Evolutionary conservation across 2,329 filamentous ascomycete species (phyloP).

Genomic region (Thermoascus crustaceus): DNA sequence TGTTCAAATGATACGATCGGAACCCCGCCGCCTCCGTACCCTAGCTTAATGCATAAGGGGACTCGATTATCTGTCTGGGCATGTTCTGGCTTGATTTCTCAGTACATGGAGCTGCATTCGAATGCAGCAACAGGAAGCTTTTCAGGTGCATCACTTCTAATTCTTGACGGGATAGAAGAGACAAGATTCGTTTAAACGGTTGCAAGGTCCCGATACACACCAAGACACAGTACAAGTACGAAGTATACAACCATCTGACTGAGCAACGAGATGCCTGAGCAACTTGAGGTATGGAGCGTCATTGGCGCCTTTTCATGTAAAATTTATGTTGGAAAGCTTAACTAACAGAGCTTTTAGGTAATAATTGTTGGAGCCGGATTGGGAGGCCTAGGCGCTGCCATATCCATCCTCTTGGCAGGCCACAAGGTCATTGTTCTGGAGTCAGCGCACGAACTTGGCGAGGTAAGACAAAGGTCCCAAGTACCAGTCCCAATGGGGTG

Average conservation of each 20-base stretch:
- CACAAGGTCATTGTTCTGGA: constrained; percentile 23
- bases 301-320: not conserved
- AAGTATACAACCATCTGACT: not conserved
- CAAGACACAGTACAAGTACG: not conserved
- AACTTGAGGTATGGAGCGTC: not conserved
- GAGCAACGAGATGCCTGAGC: not conserved
- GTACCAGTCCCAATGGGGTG: not conserved
- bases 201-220: too few species aligned
- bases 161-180: too few species aligned
- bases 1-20: not conserved
- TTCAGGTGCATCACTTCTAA: too few species aligned
- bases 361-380: constrained; percentile 25
- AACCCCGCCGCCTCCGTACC: not conserved
- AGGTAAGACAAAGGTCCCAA: constrained; percentile 6
- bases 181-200: too few species aligned
- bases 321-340: not conserved
- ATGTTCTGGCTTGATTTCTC: too few species aligned
- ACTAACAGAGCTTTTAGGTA: constrained; percentile 7
- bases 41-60: not conserved
- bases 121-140: too few species aligned
- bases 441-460: constrained; percentile 22
- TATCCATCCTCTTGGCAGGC: constrained; percentile 18
- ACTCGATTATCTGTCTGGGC: not conserved
- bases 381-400: constrained; percentile 22
- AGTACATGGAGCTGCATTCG: too few species aligned